phyloP scores from a whole-genome alignment of 805 yeast genomes.

The Monosporozyma yasuniensis region DNA sequence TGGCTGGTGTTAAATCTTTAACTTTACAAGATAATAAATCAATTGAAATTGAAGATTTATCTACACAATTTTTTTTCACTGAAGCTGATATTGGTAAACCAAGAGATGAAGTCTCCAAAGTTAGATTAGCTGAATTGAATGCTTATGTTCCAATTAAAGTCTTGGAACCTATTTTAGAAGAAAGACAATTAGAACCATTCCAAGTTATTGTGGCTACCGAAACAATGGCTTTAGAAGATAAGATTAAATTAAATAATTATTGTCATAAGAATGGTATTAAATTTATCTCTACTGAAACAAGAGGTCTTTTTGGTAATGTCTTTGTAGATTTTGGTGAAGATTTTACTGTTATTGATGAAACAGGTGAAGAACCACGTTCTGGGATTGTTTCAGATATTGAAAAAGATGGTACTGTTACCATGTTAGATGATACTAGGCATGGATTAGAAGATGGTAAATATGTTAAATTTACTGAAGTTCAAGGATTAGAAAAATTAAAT shows the following conservation, averaged over 20 bases:
- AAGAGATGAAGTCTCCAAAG: conserved; percentile 64
- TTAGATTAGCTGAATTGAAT: conserved; percentile 72
- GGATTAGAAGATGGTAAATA: conserved; percentile 87
- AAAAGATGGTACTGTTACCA: conserved; percentile 81
- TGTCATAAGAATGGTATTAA: conserved; percentile 69
- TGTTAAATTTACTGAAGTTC: conserved; percentile 78
- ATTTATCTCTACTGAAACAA: conserved; percentile 70
- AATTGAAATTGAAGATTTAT: conserved; percentile 60
- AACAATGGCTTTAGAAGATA: conserved; percentile 56
- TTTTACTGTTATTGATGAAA: conserved; percentile 73
- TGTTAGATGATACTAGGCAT: conserved; percentile 85
- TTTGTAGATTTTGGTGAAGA: conserved; percentile 85
- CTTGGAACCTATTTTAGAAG: conserved; percentile 45
- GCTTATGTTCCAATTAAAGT: conserved; percentile 81
- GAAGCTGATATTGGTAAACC: conserved; percentile 66
- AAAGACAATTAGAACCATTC: conserved; percentile 42
- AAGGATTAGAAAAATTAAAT: conserved; percentile 68
- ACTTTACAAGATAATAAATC: conserved; percentile 74
- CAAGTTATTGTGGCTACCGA: conserved; percentile 84
- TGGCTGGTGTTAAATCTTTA: conserved; percentile 94
- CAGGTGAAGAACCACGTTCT: conserved; percentile 84
- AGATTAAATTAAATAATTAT: conserved; percentile 61
- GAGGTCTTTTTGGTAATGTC: conserved; percentile 81
- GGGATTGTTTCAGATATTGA: conserved; percentile 91
- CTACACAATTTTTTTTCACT: conserved; percentile 78